These are phyloP conservation scores for Suzukiozyma palmioleophila DNA, from an alignment of 1,139 yeast genomes.

Conservation along the genomic window DNA sequence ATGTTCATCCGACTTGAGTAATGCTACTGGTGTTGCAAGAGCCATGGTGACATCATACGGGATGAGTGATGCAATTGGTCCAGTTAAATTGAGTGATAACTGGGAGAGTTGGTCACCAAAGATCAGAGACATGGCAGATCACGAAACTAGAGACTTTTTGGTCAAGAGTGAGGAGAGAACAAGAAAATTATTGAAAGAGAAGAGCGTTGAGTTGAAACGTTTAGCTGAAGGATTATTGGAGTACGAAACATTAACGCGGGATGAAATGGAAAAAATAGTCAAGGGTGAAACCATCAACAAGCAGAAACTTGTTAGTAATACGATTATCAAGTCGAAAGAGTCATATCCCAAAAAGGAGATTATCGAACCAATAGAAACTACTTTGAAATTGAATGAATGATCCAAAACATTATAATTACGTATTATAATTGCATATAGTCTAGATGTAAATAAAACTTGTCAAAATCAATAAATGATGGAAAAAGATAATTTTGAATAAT, in stretches of 20 bases:
- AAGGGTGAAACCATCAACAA: slow-evolving; percentile 71
- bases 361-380: slow-evolving; percentile 3
- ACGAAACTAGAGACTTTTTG: slow-evolving; percentile 76
- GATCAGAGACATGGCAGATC: slow-evolving; percentile 85
- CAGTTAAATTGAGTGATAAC: slow-evolving; percentile 78
- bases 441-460: too few species aligned
- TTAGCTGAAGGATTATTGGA: slow-evolving; percentile 91
- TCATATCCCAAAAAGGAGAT: slow-evolving; percentile 1
- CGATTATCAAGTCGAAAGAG: slow-evolving; percentile 53
- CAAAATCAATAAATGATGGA: too few species aligned
- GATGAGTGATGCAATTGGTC: slow-evolving; percentile 93
- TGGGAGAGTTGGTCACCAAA: slow-evolving; percentile 95
- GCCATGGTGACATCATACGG: slow-evolving; percentile 98
- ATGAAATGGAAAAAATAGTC: slow-evolving; percentile 84
- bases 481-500: too few species aligned
- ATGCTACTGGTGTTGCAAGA: slow-evolving; percentile 89
- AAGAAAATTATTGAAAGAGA: slow-evolving; percentile 57
- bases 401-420: not conserved
- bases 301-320: slow-evolving; percentile 66
- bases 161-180: slow-evolving; percentile 78
- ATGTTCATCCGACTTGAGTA: slow-evolving; percentile 84
- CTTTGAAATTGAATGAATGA: slow-evolving; percentile 1
- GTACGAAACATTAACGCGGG: slow-evolving; percentile 89
- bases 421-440: too few species aligned
- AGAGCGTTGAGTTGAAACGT: slow-evolving; percentile 69